A percentile compares a stretch with the other conserved stretches of the same genome.
Conservation (phyloP, 1,284 basidiomycete genomes). For the Marasmius tenuissimus region DNA sequence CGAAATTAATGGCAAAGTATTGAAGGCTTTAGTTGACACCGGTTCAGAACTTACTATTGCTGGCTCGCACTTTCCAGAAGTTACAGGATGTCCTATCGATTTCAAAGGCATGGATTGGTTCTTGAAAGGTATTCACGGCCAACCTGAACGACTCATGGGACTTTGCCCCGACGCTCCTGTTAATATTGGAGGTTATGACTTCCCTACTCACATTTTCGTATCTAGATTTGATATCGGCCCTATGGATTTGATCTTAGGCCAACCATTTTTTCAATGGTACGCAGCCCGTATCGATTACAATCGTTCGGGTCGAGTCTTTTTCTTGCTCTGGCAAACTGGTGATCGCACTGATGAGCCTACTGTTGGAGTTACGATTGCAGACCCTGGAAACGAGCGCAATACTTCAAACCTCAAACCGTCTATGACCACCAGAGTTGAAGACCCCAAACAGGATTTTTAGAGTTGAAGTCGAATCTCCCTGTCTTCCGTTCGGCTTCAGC, state of each 20-base stretch:
- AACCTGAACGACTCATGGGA: neutral
- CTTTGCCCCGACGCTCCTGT: slow-evolving; percentile 4
- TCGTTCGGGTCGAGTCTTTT: neutral
- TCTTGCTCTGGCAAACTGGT: slow-evolving; percentile 1
- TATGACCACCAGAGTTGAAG: neutral
- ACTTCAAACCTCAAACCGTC: neutral
- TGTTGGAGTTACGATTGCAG: neutral
- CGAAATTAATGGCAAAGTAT: neutral
- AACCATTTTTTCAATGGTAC: slow-evolving; percentile 13
- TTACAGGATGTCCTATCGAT: neutral
- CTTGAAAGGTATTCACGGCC: neutral
- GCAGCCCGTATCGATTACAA: slow-evolving; percentile 3
- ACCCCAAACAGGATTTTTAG: neutral
- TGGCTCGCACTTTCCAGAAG: neutral
- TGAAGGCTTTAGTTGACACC: neutral
- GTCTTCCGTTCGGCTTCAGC: slow-evolving; percentile 1
- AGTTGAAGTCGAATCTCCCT: neutral
- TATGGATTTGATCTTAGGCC: slow-evolving; percentile 11
- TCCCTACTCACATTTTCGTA: slow-evolving; percentile 13
- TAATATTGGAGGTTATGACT: slow-evolving; percentile 6
- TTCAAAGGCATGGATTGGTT: neutral
- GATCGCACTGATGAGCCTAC: neutral
- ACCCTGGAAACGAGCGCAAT: neutral
- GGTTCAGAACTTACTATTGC: neutral
- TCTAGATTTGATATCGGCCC: slow-evolving; percentile 4